Evolutionary conservation across 495 filamentous ascomycete genomes (phyloP), one percentile per base, ranked within the genome.

Genomic region (Delitschia confertaspora): DNA sequence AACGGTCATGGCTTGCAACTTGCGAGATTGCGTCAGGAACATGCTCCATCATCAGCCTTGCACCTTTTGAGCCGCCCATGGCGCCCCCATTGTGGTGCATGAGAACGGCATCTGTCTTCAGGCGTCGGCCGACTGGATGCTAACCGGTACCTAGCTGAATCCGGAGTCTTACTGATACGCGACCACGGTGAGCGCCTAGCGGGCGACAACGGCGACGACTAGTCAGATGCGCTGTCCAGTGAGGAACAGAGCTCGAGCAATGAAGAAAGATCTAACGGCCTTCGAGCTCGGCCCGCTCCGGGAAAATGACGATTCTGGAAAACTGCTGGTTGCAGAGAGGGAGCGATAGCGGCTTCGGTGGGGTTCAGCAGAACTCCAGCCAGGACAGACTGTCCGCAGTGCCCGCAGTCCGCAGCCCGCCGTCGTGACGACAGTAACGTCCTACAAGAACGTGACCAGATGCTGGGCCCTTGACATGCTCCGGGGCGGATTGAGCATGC

Each of bases 21-120:
- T 34, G 43, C 42, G 42, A 55, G 37, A 56, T 56, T 56, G 53
- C 53, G 53, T 56, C 53, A 56, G 53, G 53, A 51, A 56, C 47
- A 47, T 40, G 25, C 19, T 38, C 41, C 41, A 42, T 50, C 37
- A 6, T 47, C 51, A 56, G 53, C 53, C 53, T 47, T 56, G 42
- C 38, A 27, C 29, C 18, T 45, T 9, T 43, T 49, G 47, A 56
- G 53, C 53, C 53, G 53, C 53, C 38, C 38, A 49, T 23, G 31
- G 42, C 45, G 51, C 34, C 37, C 37, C 29, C 27, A 18, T 11
- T 14, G 23, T 17, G 20, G 19, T 38, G 45, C 45, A 49, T 55
- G 51, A 49, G 49, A 13, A 36, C n/a, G 9, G 11, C 30, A 43
- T 7, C 14, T 30, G 13, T 21, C 21, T n/a, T 38, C 47, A 33